Evolutionary conservation across 2,329 filamentous ascomycete genomes (phyloP).

Genomic region (Helicocarpus griseus): DNA sequence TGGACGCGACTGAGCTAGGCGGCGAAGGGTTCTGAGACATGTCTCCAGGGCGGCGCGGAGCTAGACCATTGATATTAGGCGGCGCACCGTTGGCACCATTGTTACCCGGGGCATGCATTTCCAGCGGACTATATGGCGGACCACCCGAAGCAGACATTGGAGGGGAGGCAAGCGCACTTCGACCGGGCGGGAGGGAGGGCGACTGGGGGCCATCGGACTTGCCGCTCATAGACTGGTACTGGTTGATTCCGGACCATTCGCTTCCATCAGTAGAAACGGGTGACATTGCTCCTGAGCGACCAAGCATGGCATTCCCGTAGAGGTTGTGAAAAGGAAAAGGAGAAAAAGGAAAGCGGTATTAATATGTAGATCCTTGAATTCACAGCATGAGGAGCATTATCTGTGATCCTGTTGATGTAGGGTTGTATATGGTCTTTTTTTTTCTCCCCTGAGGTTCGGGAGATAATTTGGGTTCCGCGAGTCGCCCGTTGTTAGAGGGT

Average conservation of each 20-base stretch:
- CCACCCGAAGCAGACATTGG: conserved; percentile 49
- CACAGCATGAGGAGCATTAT: neutral
- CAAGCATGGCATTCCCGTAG: conserved; percentile 43
- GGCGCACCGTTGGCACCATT: neutral
- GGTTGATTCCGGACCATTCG: conserved; percentile 66
- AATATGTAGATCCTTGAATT: neutral
- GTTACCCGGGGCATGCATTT: conserved; percentile 5
- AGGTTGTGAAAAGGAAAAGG: neutral
- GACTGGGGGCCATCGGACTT: conserved; percentile 32
- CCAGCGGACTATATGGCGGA: conserved; percentile 25
- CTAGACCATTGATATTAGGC: conserved; percentile 20
- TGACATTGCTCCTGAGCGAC: conserved; percentile 66
- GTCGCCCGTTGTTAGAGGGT: neutral
- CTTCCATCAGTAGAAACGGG: conserved; percentile 72
- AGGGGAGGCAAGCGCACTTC: conserved; percentile 52
- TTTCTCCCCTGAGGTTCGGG: no score
- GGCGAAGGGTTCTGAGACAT: conserved; percentile 60
- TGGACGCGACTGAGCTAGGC: conserved; percentile 68
- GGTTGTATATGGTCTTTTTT: neutral
- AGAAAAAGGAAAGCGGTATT: neutral
- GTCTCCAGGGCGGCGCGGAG: conserved; percentile 48
- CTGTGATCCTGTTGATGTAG: neutral
- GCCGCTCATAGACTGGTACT: conserved; percentile 49
- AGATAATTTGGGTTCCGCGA: neutral
- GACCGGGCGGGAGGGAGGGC: conserved; percentile 38